Percentiles rank a stretch among this genome's conserved stretches.
Conservation (phyloP, 1,139 yeast genomes). For the Debaryomyces sp. region DNA sequence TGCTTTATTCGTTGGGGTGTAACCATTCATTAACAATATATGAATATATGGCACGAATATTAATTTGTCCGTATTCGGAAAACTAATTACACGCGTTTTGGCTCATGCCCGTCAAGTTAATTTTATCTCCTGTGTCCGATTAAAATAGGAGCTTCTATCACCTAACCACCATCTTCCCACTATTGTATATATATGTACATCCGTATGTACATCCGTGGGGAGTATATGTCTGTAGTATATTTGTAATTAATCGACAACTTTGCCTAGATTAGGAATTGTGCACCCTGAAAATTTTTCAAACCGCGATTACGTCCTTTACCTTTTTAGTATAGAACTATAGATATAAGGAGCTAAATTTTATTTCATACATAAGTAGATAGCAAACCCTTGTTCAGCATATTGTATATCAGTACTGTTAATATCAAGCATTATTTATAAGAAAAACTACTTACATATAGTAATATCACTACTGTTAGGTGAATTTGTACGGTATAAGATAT, state of each 20-base stretch:
- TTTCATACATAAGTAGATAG: neutral
- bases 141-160: neutral
- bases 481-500: neutral
- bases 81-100: slow-evolving; percentile 6
- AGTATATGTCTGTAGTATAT: neutral
- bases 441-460: neutral
- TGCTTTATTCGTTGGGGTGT: neutral
- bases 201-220: neutral
- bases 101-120: neutral
- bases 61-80: slow-evolving; percentile 4
- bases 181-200: neutral
- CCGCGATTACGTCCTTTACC: neutral
- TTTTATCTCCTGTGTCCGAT: neutral
- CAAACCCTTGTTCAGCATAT: neutral
- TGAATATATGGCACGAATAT: neutral
- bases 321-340: neutral
- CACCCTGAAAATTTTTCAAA: slow-evolving; percentile 7
- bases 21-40: neutral
- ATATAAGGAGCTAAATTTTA: neutral
- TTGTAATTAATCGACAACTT: neutral
- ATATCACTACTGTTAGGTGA: neutral
- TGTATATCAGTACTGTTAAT: neutral
- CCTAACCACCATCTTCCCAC: neutral
- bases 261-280: slow-evolving; percentile 1
- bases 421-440: neutral